A percentile compares a stretch with the other conserved stretches of the same genome.
Conservation (phyloP, 1,284 basidiomycete genomes). For the Exobasidium cylindrosporum region DNA sequence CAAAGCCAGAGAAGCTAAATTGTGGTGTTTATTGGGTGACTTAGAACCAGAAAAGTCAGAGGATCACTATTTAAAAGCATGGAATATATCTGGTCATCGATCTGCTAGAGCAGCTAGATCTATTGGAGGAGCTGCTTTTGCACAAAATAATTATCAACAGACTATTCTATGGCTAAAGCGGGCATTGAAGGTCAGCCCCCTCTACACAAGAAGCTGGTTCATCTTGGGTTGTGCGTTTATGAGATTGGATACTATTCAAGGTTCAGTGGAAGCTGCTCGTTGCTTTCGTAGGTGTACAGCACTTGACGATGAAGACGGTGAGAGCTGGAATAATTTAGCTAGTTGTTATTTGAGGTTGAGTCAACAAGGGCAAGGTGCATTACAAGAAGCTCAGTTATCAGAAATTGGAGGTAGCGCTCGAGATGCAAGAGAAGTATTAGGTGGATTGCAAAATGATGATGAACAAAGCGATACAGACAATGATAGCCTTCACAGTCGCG, state of each 20-base stretch:
- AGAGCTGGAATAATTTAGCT: slow-evolving; percentile 98
- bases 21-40: slow-evolving; percentile 94
- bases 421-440: slow-evolving; percentile 6
- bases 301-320: slow-evolving; percentile 91
- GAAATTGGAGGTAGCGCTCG: slow-evolving; percentile 20
- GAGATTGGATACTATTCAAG: slow-evolving; percentile 67
- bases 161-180: slow-evolving; percentile 66
- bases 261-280: slow-evolving; percentile 65
- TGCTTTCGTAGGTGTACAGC: slow-evolving; percentile 81
- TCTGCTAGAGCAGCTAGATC: slow-evolving; percentile 88
- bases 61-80: slow-evolving; percentile 77
- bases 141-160: slow-evolving; percentile 65
- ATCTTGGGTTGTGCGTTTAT: slow-evolving; percentile 86
- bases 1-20: slow-evolving; percentile 74
- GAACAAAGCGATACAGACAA: slow-evolving; percentile 3
- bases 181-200: slow-evolving; percentile 83
- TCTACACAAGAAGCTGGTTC: slow-evolving; percentile 87
- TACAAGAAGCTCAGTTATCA: slow-evolving; percentile 22
- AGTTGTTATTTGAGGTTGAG: slow-evolving; percentile 73
- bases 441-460: slow-evolving; percentile 7
- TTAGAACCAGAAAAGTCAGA: slow-evolving; percentile 68
- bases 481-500: slow-evolving; percentile 6
- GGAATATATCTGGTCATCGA: slow-evolving; percentile 73
- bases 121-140: slow-evolving; percentile 79
- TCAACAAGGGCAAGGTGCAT: slow-evolving; percentile 20